Percentiles rank a stretch among this genome's conserved stretches.
phyloP scores from a whole-genome alignment of 140 eudicot species.

The Erigeron philadelphicus region DNA sequence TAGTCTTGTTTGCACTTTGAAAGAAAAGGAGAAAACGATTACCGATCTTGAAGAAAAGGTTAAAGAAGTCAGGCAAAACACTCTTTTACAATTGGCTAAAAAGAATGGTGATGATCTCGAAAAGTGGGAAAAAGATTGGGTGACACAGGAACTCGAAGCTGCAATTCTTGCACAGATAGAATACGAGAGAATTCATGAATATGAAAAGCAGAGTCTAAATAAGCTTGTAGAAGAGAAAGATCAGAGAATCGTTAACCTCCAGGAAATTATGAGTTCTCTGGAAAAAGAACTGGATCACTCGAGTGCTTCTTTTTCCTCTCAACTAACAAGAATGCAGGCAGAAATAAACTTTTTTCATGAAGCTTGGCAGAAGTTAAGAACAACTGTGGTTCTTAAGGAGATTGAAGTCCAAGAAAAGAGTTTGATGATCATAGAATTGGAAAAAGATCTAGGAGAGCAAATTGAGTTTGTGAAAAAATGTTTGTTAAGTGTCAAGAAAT shows the following conservation, averaged over 20 bases:
- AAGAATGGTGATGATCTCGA: slow-evolving; percentile 31
- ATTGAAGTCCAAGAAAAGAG: slow-evolving; percentile 47
- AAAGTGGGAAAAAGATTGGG: slow-evolving; percentile 45
- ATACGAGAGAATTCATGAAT: slow-evolving; percentile 35
- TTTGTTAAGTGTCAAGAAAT: slow-evolving; percentile 27
- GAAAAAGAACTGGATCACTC: slow-evolving; percentile 59
- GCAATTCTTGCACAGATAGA: slow-evolving; percentile 46
- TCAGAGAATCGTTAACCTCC: slow-evolving; percentile 46
- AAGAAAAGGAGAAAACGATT: slow-evolving; percentile 51
- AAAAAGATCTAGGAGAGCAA: slow-evolving; percentile 36
- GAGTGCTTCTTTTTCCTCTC: slow-evolving; percentile 40
- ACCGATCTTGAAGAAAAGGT: slow-evolving; percentile 48
- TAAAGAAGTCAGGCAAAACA: slow-evolving; percentile 23
- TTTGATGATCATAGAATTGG: slow-evolving; percentile 47
- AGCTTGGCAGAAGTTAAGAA: slow-evolving; percentile 58
- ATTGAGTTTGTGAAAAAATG: slow-evolving; percentile 30
- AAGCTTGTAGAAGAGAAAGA: slow-evolving; percentile 52
- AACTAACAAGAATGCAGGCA: slow-evolving; percentile 41
- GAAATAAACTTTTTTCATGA: slow-evolving; percentile 40
- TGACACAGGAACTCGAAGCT: slow-evolving; percentile 56
- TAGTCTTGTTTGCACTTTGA: slow-evolving; percentile 27
- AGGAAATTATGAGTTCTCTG: slow-evolving; percentile 45
- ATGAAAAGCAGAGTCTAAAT: slow-evolving; percentile 42
- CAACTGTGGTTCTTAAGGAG: slow-evolving; percentile 44
- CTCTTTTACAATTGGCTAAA: slow-evolving; percentile 2